Conservation (phyloP, 2,329 filamentous ascomycete genomes). For the Alternaria alternata region DNA sequence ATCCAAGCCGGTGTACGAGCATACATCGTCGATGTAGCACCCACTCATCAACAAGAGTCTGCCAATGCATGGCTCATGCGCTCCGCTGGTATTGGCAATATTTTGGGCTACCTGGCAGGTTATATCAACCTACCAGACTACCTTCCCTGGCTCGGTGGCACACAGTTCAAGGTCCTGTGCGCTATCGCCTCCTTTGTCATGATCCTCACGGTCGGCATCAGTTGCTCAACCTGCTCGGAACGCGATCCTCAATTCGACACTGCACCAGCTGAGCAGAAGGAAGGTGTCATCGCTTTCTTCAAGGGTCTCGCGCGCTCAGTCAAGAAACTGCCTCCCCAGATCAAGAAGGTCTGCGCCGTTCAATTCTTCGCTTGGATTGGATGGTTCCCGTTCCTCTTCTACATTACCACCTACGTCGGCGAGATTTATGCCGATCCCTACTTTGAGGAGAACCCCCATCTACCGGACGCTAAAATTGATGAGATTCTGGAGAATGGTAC, state of each 20-base stretch:
- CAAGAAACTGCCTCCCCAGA: conserved; percentile 79
- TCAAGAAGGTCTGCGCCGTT: conserved; percentile 75
- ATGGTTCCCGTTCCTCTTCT: conserved; percentile 95
- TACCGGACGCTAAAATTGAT: conserved; percentile 79
- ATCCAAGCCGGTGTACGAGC: conserved; percentile 91
- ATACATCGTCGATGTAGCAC: conserved; percentile 92
- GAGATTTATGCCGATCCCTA: conserved; percentile 90
- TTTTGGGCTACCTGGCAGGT: conserved; percentile 86
- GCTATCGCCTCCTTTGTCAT: conserved; percentile 82
- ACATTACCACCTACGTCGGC: conserved; percentile 91
- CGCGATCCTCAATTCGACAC: conserved; percentile 80
- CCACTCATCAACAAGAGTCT: conserved; percentile 89
- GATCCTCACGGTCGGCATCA: conserved; percentile 72
- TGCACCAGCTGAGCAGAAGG: conserved; percentile 60
- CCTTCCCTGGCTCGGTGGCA: conserved; percentile 81
- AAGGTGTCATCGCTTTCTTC: conserved; percentile 81
- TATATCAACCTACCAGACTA: conserved; percentile 79
- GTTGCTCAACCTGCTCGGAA: conserved; percentile 74
- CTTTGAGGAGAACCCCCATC: conserved; percentile 77
- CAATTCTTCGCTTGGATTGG: conserved; percentile 84
- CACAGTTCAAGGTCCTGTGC: conserved; percentile 92
- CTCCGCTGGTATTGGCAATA: conserved; percentile 86
- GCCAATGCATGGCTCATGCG: conserved; percentile 95
- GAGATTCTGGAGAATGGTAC: conserved; percentile 84
- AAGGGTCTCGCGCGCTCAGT: conserved; percentile 78